Percentiles rank a stretch among this genome's conserved stretches.
These are phyloP conservation scores for Solanum pinnatisectum DNA, from an alignment of 257 asterid genomes.

Conservation along the genomic window DNA sequence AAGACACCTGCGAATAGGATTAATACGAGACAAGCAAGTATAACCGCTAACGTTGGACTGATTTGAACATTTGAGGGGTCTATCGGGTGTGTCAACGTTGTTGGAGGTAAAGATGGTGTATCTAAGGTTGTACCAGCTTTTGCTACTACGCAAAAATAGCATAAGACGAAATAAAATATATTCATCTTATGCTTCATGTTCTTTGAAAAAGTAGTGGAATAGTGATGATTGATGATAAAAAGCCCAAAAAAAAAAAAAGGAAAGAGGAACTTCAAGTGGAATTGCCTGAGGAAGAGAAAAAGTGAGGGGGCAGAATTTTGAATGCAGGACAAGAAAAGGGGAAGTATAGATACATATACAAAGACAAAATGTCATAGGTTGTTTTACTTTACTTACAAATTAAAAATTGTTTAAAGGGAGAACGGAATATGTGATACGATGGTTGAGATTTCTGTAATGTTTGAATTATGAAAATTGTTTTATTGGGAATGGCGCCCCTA, in stretches of 20 bases:
- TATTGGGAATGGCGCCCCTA: fast-evolving
- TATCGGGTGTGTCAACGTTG: background rate
- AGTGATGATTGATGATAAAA: background rate
- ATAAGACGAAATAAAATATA: background rate
- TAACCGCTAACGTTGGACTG: conserved; percentile 4
- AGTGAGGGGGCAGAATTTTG: background rate
- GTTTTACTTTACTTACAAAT: background rate
- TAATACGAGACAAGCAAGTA: conserved; percentile 13
- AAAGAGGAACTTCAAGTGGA: background rate
- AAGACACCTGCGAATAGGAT: conserved; percentile 13
- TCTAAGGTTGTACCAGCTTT: background rate
- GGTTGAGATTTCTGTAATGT: background rate
- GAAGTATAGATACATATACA: background rate
- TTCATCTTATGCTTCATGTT: background rate
- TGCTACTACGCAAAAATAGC: background rate
- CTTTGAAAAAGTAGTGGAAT: background rate
- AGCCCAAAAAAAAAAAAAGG: no score
- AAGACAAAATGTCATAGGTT: background rate
- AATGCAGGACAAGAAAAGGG: background rate
- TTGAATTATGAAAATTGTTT: background rate
- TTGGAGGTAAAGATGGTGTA: background rate
- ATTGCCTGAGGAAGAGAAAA: background rate
- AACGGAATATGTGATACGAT: fast-evolving
- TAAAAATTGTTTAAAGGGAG: background rate
- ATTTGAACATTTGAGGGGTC: background rate